phyloP scores from a whole-genome alignment of 78 protist genomes.

The Tieghemostelium lacteum region DNA sequence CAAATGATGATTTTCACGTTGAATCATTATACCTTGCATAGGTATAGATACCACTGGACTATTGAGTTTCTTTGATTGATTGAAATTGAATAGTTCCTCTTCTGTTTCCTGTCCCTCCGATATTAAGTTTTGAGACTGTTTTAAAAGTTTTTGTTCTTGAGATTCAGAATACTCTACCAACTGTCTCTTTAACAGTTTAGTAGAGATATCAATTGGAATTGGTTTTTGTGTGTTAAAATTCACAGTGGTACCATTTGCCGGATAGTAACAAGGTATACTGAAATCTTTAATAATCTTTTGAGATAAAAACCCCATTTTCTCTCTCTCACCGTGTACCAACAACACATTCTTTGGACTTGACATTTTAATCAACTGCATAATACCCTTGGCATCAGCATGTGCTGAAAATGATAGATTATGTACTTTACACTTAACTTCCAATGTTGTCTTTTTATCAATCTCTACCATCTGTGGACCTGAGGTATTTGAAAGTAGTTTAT shows the following conservation, averaged over 20 bases:
- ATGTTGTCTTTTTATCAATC: slow-evolving; percentile 76
- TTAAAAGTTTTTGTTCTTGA: not conserved
- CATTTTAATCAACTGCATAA: slow-evolving; percentile 88
- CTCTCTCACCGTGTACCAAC: slow-evolving; percentile 98
- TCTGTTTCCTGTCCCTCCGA: not conserved
- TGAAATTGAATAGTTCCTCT: not conserved
- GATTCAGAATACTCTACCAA: slow-evolving; percentile 25
- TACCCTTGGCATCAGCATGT: slow-evolving; percentile 98
- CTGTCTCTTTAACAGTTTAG: slow-evolving; percentile 69
- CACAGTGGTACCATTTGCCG: slow-evolving; percentile 91
- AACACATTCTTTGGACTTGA: slow-evolving; percentile 91
- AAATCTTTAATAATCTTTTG: slow-evolving; percentile 83
- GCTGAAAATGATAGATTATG: slow-evolving; percentile 91
- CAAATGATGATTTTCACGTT: slow-evolving; percentile 16
- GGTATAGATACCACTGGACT: slow-evolving; percentile 52
- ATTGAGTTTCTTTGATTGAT: slow-evolving; percentile 20
- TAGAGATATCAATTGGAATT: slow-evolving; percentile 76
- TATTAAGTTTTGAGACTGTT: not conserved
- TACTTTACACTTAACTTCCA: slow-evolving; percentile 84
- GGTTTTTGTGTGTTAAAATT: slow-evolving; percentile 40
- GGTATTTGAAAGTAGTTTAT: slow-evolving; percentile 39
- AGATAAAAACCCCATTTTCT: slow-evolving; percentile 88
- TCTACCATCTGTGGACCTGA: slow-evolving; percentile 58
- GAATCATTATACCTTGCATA: slow-evolving; percentile 53
- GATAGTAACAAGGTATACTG: slow-evolving; percentile 89